Evolutionary conservation across 192 early-diverging fungal species (phyloP).

Genomic region (Podila horticola): DNA sequence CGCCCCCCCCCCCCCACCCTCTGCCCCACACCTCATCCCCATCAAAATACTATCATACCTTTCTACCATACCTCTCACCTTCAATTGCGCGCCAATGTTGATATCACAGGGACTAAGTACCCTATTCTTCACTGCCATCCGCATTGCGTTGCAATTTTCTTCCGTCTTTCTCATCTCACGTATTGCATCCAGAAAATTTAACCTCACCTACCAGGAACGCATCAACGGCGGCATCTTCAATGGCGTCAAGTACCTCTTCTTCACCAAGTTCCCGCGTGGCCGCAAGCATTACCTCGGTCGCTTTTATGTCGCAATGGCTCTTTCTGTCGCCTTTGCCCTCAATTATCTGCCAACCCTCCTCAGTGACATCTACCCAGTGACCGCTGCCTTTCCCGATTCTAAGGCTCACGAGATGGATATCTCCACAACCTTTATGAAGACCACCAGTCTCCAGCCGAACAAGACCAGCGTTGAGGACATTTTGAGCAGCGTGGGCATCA

Average conservation of each 20-base stretch:
- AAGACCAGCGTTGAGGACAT: neutral
- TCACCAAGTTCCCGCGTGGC: conserved; percentile 1
- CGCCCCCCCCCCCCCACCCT: too few species aligned
- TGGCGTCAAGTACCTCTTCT: neutral
- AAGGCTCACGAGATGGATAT: neutral
- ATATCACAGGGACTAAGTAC: neutral
- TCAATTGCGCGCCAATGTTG: too few species aligned
- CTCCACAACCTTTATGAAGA: neutral
- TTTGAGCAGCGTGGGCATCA: neutral
- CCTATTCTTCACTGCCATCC: conserved; percentile 3
- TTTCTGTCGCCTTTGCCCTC: neutral
- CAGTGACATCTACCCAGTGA: neutral
- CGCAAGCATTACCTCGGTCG: conserved; percentile 1
- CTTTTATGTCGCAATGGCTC: neutral
- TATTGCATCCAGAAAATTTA: neutral
- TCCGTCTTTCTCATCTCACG: conserved; percentile 1
- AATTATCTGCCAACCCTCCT: neutral
- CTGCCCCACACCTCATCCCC: too few species aligned
- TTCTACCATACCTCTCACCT: too few species aligned
- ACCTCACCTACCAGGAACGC: conserved; percentile 1
- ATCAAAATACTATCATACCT: too few species aligned
- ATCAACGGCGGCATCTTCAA: conserved; percentile 2
- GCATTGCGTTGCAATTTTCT: neutral
- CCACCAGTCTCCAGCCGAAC: neutral
- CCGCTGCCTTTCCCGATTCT: neutral